Evolutionary conservation across 2,329 filamentous ascomycete genomes (phyloP), one percentile per base, ranked within the genome.

Genomic region (Colletotrichum filicis): DNA sequence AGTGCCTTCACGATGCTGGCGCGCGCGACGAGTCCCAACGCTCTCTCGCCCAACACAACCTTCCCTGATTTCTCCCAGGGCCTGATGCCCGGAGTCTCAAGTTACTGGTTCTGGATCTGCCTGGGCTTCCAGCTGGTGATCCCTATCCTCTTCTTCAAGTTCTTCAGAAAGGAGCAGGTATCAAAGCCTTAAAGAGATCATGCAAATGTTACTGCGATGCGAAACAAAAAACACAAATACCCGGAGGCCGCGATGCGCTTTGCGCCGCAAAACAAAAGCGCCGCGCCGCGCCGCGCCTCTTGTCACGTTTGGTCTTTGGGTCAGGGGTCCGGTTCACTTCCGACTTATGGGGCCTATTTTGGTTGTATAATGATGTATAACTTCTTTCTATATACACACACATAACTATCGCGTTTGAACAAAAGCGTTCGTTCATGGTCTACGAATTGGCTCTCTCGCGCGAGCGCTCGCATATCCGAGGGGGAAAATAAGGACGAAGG

Each of bases 1-100:
- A 89, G 88, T 5, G 80, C 89, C 5, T 89, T 88, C 3, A 93
- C 91, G 2, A 92, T 93, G 49, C 84, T 89, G 35, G 91, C 89
- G 1, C 81, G 91, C 64, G 89, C 88, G 4, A 88, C 87, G 65
- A 90, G 89, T 11, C 91, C 91, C 0, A 88, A 92, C 79, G 87
- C 85, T 7, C 84, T 90, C 28, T 91, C 91, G 0, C 91, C 91
- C 1, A 90, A 90, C 1, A 83, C 85, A 3, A 89, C 92, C 22
- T 92, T 91, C 74, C 91, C 91, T 0, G 89, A 92, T 79, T 86
- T 92, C 74, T 87, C 86, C 19, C 84, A 85, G 66, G 85, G 85
- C 0, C 79, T 84, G 28, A 80, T 80, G 52, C 81, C 84, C 14
- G 86, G 86, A 2, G 78, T 90, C 49, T 85, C 81, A 14, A 85